These are phyloP conservation scores for Verticillium zaregamsianum DNA, from an alignment of 2,329 filamentous ascomycete species.

Conservation along the genomic window DNA sequence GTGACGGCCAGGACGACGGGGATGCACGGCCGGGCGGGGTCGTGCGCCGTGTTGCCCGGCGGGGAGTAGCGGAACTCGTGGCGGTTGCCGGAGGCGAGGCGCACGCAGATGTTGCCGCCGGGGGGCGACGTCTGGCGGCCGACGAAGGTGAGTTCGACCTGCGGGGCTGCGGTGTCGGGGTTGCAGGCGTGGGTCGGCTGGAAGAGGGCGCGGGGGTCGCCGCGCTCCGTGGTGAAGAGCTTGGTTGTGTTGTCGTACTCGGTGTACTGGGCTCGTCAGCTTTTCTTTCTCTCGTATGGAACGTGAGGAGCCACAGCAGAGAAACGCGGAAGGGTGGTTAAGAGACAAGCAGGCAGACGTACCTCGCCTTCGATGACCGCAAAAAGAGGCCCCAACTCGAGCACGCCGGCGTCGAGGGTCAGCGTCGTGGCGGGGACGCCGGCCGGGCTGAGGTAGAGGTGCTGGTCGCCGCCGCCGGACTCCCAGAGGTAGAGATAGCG, in stretches of 20 bases:
- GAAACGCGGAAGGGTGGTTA: background rate
- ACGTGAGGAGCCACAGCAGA: too few species aligned
- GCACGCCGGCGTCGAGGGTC: slow-evolving; percentile 31
- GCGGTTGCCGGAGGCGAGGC: slow-evolving; percentile 28
- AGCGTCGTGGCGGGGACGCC: slow-evolving; percentile 31
- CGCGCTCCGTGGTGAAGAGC: slow-evolving; percentile 41
- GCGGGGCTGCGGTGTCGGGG: slow-evolving; percentile 32
- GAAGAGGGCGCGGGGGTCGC: slow-evolving; percentile 36
- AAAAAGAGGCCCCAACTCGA: slow-evolving; percentile 17
- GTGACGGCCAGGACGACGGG: slow-evolving; percentile 1
- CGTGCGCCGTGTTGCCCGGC: slow-evolving; percentile 24
- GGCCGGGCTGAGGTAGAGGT: slow-evolving; percentile 33
- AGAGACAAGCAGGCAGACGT: slow-evolving; percentile 4
- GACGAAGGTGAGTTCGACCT: slow-evolving; percentile 30
- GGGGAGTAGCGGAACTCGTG: slow-evolving; percentile 40
- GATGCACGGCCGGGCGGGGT: slow-evolving; percentile 2
- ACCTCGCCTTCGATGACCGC: slow-evolving; percentile 42
- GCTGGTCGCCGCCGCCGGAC: slow-evolving; percentile 32
- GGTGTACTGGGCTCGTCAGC: slow-evolving; percentile 25
- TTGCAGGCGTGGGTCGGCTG: slow-evolving; percentile 36
- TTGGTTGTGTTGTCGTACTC: slow-evolving; percentile 41
- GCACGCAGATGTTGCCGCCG: slow-evolving; percentile 35
- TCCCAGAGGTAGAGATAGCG: slow-evolving; percentile 28
- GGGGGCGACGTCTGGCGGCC: slow-evolving; percentile 17
- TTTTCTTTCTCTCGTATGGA: too few species aligned